These are phyloP conservation scores for Sechiopsis laciniata DNA, from an alignment of 306 rosid genomes.

Conservation along the genomic window DNA sequence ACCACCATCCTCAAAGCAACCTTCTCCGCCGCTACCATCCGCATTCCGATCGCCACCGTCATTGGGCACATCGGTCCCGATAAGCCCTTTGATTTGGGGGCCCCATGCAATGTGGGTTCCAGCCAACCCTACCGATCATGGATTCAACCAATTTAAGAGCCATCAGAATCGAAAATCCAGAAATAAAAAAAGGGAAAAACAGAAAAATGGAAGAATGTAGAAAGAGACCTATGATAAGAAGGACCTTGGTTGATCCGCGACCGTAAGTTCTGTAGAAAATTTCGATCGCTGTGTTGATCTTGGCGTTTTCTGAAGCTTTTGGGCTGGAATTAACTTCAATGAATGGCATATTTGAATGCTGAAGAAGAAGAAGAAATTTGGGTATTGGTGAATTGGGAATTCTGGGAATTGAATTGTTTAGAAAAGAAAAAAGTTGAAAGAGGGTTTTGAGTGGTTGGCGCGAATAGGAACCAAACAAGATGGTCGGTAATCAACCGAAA, in stretches of 20 bases:
- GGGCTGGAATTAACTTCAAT: conserved; percentile 27
- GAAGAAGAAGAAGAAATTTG: background rate
- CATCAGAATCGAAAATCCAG: background rate
- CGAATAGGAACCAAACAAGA: conserved; percentile 3
- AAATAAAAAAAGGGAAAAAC: background rate
- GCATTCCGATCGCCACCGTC: conserved; percentile 34
- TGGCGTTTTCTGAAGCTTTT: conserved; percentile 17
- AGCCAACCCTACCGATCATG: conserved; percentile 64
- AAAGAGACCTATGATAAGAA: conserved; percentile 72
- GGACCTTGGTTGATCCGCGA: conserved; percentile 75
- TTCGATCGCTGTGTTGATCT: conserved; percentile 37
- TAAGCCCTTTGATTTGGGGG: conserved; percentile 64
- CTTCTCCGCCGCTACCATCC: background rate
- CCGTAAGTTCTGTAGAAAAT: conserved; percentile 70
- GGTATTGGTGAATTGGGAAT: conserved; percentile 14
- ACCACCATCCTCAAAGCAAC: conserved; percentile 38
- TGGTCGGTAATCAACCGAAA: background rate
- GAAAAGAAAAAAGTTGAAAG: background rate
- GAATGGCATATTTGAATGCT: conserved; percentile 33
- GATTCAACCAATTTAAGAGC: background rate
- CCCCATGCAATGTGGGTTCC: conserved; percentile 81
- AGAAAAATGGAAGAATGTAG: background rate
- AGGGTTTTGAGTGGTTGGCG: conserved; percentile 25
- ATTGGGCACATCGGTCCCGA: conserved; percentile 49
- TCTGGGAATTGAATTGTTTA: background rate